A percentile compares a stretch with the other conserved stretches of the same genome.
Evolutionary conservation across 2,329 filamentous ascomycete genomes (phyloP).

Genomic region (Zasmidium angulare): DNA sequence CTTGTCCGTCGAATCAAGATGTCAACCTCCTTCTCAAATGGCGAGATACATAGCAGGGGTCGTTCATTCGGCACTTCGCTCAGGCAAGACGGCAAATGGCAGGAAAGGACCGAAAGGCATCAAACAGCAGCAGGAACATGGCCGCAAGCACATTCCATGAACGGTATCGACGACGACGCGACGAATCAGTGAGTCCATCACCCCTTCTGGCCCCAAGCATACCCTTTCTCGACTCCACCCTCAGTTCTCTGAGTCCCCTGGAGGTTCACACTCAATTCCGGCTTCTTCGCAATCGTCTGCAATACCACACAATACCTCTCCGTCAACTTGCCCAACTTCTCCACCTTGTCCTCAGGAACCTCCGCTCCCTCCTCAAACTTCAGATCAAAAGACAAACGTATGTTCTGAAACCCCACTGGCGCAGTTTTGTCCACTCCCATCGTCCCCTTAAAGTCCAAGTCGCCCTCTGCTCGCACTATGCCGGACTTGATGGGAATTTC

Average conservation of each 20-base stretch:
- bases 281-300: constrained; percentile 42
- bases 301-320: constrained; percentile 52
- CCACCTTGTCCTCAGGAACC: constrained; percentile 44
- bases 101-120: too few relatives aligned
- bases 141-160: too few relatives aligned
- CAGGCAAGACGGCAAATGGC: too few relatives aligned
- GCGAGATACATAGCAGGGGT: too few relatives aligned
- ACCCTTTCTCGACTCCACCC: constrained; percentile 30
- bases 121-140: too few relatives aligned
- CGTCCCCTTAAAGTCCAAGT: constrained; percentile 52
- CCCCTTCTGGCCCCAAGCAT: constrained; percentile 29
- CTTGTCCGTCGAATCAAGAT: too few relatives aligned
- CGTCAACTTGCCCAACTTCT: constrained; percentile 49
- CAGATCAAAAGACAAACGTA: constrained; percentile 46
- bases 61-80: too few relatives aligned
- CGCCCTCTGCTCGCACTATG: constrained; percentile 46
- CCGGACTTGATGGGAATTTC: constrained; percentile 45
- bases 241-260: constrained; percentile 29
- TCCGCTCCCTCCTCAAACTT: constrained; percentile 38
- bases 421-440: constrained; percentile 49
- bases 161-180: too few relatives aligned
- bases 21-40: too few relatives aligned
- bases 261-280: constrained; percentile 36
- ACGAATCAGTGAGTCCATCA: constrained; percentile 14
- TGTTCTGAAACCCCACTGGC: constrained; percentile 50